These are phyloP conservation scores for Ramaria sp. DNA, from an alignment of 768 basidiomycete species.

Conservation along the genomic window DNA sequence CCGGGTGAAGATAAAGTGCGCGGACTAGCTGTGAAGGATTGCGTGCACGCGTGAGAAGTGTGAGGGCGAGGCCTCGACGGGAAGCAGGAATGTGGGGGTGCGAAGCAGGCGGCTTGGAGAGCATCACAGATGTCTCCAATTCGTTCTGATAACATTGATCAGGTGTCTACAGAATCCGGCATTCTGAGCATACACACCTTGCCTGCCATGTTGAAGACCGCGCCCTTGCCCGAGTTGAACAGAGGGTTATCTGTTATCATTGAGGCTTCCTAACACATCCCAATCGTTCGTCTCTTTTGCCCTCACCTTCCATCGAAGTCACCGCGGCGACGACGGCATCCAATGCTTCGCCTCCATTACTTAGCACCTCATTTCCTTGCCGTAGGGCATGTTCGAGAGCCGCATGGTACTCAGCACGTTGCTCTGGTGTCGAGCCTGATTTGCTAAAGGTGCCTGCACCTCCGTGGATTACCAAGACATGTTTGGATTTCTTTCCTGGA, in stretches of 20 bases:
- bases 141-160: slow-evolving; percentile 46
- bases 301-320: slow-evolving; percentile 55
- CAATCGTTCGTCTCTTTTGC: neutral
- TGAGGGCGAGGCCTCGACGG: slow-evolving; percentile 52
- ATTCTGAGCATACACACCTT: slow-evolving; percentile 36
- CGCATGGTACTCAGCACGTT: slow-evolving; percentile 45
- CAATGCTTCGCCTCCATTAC: slow-evolving; percentile 67
- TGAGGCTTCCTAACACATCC: neutral
- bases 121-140: slow-evolving; percentile 72
- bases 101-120: slow-evolving; percentile 63
- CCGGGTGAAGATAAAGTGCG: slow-evolving; percentile 59
- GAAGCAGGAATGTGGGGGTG: slow-evolving; percentile 47
- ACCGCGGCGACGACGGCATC: slow-evolving; percentile 73
- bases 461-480: slow-evolving; percentile 64
- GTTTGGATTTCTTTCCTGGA: slow-evolving; percentile 11
- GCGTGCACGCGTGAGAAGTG: slow-evolving; percentile 53
- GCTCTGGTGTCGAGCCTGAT: slow-evolving; percentile 46
- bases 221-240: slow-evolving; percentile 73
- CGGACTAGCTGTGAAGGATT: slow-evolving; percentile 69
- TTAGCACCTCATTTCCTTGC: slow-evolving; percentile 55
- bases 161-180: neutral
- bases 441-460: slow-evolving; percentile 66
- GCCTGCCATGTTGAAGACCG: slow-evolving; percentile 73
- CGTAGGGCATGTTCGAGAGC: slow-evolving; percentile 43
- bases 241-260: slow-evolving; percentile 49